phyloP scores from a whole-genome alignment of 768 basidiomycete species.

The Phlebiopsis gigantea region DNA sequence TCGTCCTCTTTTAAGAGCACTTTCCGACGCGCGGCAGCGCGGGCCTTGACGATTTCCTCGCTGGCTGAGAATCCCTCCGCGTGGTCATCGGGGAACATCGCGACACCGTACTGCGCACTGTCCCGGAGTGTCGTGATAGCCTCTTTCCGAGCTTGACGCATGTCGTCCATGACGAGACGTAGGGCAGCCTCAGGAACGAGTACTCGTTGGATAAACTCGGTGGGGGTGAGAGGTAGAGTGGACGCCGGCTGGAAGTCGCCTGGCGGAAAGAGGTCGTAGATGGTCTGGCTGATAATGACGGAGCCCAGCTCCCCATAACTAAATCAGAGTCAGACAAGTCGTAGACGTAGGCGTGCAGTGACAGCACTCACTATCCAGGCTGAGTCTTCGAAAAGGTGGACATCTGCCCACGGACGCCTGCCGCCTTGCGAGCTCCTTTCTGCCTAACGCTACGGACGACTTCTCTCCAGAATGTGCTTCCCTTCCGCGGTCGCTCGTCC shows the following conservation, averaged over 20 bases:
- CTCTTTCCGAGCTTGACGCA: constrained; percentile 36
- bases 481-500: constrained; percentile 28
- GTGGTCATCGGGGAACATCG: constrained; percentile 71
- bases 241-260: constrained; percentile 45
- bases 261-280: constrained; percentile 72
- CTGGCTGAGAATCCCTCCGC: constrained; percentile 29
- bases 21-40: constrained; percentile 35
- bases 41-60: constrained; percentile 40
- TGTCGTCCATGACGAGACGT: constrained; percentile 79
- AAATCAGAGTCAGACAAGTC: background rate
- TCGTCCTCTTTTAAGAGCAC: constrained; percentile 38
- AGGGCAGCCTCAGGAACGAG: constrained; percentile 88
- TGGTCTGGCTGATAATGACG: constrained; percentile 71
- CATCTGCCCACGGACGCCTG: constrained; percentile 71
- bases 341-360: background rate
- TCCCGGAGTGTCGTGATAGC: constrained; percentile 64
- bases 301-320: constrained; percentile 89
- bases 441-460: constrained; percentile 54
- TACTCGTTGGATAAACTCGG: constrained; percentile 76
- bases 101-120: constrained; percentile 78
- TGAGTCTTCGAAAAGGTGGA: constrained; percentile 76
- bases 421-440: constrained; percentile 60
- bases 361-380: constrained; percentile 88
- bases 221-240: constrained; percentile 60
- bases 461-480: constrained; percentile 66